phyloP scores from a whole-genome alignment of 371 early-diverging fungal species.

The Mortierella sp. region DNA sequence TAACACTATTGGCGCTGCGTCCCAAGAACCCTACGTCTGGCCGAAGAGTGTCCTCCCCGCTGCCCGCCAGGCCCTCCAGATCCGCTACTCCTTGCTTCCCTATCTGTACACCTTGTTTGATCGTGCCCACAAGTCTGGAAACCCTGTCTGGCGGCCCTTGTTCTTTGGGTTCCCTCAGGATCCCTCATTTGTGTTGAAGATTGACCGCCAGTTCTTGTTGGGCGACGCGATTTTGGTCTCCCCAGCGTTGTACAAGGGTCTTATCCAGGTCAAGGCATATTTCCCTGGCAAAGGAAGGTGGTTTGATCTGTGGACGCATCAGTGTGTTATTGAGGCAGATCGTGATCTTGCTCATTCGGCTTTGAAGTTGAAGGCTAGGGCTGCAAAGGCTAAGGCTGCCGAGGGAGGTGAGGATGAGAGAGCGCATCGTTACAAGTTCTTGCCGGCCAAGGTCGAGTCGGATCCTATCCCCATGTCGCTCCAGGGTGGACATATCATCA shows the following conservation, averaged over 20 bases:
- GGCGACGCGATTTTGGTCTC: slow-evolving; percentile 70
- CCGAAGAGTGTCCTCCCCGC: slow-evolving; percentile 58
- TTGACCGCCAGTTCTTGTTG: slow-evolving; percentile 72
- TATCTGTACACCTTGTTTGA: slow-evolving; percentile 75
- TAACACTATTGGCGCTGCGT: slow-evolving; percentile 61
- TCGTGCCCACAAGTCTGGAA: slow-evolving; percentile 60
- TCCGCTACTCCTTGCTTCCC: slow-evolving; percentile 77
- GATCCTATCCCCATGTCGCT: slow-evolving; percentile 58
- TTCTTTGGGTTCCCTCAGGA: slow-evolving; percentile 69
- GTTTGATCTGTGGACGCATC: slow-evolving; percentile 64
- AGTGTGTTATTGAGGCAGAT: slow-evolving; percentile 29
- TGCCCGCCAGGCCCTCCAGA: slow-evolving; percentile 64
- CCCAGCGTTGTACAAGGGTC: slow-evolving; percentile 63
- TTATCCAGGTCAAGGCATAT: slow-evolving; percentile 61
- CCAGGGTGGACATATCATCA: slow-evolving; percentile 62
- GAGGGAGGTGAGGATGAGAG: slow-evolving; percentile 5
- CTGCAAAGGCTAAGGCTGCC: background rate
- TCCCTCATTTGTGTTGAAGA: slow-evolving; percentile 48
- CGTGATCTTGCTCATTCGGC: background rate
- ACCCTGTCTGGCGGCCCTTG: slow-evolving; percentile 70
- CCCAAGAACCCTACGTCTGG: slow-evolving; percentile 75
- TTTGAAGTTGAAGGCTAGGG: background rate
- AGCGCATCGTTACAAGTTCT: slow-evolving; percentile 25
- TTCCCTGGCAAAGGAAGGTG: slow-evolving; percentile 65
- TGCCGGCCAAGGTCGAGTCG: slow-evolving; percentile 25